Conservation (phyloP, 306 rosid genomes). For the Malus fusca region DNA sequence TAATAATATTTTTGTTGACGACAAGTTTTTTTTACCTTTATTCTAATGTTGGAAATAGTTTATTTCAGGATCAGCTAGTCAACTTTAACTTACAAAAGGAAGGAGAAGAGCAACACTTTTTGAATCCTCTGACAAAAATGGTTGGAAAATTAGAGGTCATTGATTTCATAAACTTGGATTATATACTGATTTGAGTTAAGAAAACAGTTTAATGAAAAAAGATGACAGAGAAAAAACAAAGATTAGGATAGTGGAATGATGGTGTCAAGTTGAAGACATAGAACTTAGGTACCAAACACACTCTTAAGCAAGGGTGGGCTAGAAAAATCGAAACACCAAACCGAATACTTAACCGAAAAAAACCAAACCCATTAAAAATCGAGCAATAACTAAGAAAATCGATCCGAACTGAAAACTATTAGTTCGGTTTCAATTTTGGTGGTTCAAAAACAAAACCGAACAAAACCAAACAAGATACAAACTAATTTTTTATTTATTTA, state of each 20-base stretch:
- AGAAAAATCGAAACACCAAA: no score
- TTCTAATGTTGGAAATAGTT: not conserved
- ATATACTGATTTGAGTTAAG: not conserved
- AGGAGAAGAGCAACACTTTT: constrained; percentile 4
- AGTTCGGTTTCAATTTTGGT: no score
- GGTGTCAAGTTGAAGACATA: not conserved
- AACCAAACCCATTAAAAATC: no score
- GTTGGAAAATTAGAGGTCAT: constrained; percentile 4
- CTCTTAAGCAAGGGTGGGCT: not conserved
- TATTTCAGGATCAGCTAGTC: constrained; percentile 1
- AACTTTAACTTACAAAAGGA: constrained; percentile 4
- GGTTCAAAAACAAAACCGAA: no score
- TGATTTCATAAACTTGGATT: constrained; percentile 3
- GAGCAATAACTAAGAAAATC: no score
- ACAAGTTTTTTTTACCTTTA: not conserved
- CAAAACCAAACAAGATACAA: no score
- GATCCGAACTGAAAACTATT: no score
- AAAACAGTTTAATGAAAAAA: not conserved
- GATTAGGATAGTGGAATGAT: constrained; percentile 10
- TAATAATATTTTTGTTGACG: no score
- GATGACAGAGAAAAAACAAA: not conserved
- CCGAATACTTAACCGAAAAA: no score
- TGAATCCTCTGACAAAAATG: constrained; percentile 2
- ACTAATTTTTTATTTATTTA: no score
- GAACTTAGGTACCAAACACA: not conserved